phyloP scores from a whole-genome alignment of 176 grass and related monocot species.

The Eragrostis curvula region DNA sequence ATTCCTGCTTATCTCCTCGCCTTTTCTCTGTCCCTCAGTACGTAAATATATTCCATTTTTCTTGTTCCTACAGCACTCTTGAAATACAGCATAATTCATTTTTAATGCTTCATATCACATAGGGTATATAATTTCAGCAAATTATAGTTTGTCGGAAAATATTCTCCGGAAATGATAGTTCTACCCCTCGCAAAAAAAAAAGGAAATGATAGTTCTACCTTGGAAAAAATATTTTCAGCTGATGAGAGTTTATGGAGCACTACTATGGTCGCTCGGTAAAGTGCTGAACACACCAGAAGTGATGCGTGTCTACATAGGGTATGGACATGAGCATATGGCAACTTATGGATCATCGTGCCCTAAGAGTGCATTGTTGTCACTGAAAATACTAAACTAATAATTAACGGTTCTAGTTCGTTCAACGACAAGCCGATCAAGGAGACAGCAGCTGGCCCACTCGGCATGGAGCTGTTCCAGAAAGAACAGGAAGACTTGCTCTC shows the following conservation, averaged over 20 bases:
- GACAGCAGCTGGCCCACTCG: slow-evolving; percentile 64
- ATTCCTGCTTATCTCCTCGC: neutral
- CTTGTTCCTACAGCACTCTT: neutral
- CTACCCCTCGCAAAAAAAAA: too few species aligned
- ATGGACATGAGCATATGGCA: slow-evolving; percentile 28
- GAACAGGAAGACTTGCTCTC: slow-evolving; percentile 85
- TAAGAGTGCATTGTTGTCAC: neutral
- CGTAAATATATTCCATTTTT: slow-evolving; percentile 31
- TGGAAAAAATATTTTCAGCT: slow-evolving; percentile 55
- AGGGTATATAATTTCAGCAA: neutral
- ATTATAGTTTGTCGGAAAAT: too few species aligned
- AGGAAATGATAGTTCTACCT: too few species aligned
- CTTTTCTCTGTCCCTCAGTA: slow-evolving; percentile 22
- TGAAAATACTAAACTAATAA: slow-evolving; percentile 10
- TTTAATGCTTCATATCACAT: neutral
- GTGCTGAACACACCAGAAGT: slow-evolving; percentile 94
- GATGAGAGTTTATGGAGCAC: slow-evolving; percentile 88
- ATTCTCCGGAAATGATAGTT: too few species aligned
- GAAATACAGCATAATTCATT: neutral
- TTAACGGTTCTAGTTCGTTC: slow-evolving; percentile 65
- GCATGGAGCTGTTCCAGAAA: slow-evolving; percentile 74
- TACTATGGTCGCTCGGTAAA: slow-evolving; percentile 93
- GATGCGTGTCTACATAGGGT: slow-evolving; percentile 92
- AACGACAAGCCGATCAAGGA: slow-evolving; percentile 82
- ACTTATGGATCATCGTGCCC: neutral